These are phyloP conservation scores for Emergomyces pasteurianus DNA, from an alignment of 2,329 filamentous ascomycete genomes.

Conservation along the genomic window DNA sequence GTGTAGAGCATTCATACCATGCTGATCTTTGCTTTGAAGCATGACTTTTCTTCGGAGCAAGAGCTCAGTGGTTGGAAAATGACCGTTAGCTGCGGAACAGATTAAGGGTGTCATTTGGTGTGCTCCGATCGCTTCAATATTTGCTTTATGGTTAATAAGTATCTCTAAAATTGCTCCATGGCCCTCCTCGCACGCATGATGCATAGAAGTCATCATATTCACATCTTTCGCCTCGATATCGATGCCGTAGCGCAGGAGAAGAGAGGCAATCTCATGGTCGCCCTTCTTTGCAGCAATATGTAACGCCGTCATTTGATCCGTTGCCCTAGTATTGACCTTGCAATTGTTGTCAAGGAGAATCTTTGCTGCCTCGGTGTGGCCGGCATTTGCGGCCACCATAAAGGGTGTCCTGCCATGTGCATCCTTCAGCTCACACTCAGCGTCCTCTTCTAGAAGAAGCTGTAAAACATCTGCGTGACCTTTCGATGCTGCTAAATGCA, in stretches of 20 bases:
- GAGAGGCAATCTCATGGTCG: conserved; percentile 22
- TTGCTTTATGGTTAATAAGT: conserved; percentile 21
- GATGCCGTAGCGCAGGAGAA: conserved; percentile 20
- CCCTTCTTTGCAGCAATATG: conserved; percentile 29
- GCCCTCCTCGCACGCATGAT: conserved; percentile 24
- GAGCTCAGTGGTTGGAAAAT: conserved; percentile 16
- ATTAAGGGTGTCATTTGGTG: conserved; percentile 26
- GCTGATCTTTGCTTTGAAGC: conserved; percentile 18
- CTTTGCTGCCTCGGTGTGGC: conserved; percentile 22
- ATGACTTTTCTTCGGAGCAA: conserved; percentile 24
- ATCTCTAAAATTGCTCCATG: conserved; percentile 26
- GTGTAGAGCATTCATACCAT: conserved; percentile 27
- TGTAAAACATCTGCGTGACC: conserved; percentile 26
- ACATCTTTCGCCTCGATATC: conserved; percentile 20
- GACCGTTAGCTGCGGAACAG: conserved; percentile 24
- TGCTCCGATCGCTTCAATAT: conserved; percentile 21
- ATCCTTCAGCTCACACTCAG: conserved; percentile 21
- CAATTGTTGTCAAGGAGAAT: conserved; percentile 21
- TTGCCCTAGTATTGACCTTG: conserved; percentile 20
- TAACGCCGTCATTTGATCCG: conserved; percentile 24
- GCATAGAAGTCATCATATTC: conserved; percentile 21
- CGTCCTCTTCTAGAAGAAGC: conserved; percentile 18
- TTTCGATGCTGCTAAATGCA: conserved; percentile 28
- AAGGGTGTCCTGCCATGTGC: conserved; percentile 24
- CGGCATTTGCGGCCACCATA: conserved; percentile 24